A percentile compares a stretch with the other conserved stretches of the same genome.
phyloP scores from a whole-genome alignment of 768 basidiomycete species.

The Lanmaoa pseudosensibilis region DNA sequence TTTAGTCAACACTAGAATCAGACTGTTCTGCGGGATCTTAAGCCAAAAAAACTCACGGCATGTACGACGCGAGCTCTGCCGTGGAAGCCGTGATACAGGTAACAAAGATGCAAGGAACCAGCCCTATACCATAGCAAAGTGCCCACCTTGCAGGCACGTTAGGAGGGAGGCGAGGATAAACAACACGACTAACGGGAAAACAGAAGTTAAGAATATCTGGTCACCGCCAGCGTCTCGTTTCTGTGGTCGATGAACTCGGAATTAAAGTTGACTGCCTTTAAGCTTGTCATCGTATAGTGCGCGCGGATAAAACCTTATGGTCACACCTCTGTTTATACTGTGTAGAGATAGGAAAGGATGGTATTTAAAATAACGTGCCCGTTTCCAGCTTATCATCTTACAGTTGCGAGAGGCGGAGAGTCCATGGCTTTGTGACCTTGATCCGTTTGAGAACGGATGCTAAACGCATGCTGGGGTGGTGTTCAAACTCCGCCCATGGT shows the following conservation, averaged over 20 bases:
- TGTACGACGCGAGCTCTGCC: slow-evolving; percentile 2
- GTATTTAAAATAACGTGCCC: no score
- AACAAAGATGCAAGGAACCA: slow-evolving; percentile 2
- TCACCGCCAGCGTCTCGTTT: neutral
- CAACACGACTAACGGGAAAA: no score
- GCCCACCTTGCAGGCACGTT: neutral
- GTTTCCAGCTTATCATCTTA: no score
- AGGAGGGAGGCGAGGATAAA: neutral
- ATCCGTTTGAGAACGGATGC: no score
- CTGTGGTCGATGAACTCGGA: neutral
- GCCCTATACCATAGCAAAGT: no score
- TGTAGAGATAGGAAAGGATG: no score
- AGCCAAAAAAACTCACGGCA: neutral
- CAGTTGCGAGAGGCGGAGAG: no score
- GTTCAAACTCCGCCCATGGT: neutral
- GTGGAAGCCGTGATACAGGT: slow-evolving; percentile 3
- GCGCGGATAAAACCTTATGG: no score
- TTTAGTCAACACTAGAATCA: neutral
- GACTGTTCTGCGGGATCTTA: neutral
- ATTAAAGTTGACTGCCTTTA: neutral
- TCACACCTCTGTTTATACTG: neutral
- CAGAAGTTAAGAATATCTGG: neutral
- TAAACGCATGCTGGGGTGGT: no score
- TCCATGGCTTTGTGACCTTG: neutral
- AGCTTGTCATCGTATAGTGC: neutral